A percentile compares a stretch with the other conserved stretches of the same genome.
phyloP scores from a whole-genome alignment of 169 alveolate species.

The Besnoitia besnoiti region DNA sequence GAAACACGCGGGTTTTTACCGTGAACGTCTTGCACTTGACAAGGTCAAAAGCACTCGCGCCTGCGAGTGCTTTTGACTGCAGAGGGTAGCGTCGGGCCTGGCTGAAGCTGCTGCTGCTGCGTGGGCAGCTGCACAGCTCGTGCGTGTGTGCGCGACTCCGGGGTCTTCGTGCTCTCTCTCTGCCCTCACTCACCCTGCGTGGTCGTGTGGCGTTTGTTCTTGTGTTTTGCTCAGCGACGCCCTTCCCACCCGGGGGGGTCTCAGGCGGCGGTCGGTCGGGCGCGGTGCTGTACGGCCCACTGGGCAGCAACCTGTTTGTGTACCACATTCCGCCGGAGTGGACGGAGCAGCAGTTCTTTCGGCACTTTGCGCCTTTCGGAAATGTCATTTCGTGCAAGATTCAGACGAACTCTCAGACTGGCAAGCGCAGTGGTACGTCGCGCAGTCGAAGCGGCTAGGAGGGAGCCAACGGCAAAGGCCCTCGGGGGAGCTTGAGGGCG shows the following conservation, averaged over 20 bases:
- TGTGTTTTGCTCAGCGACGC: not conserved
- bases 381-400: constrained; percentile 72
- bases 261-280: constrained; percentile 72
- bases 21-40: too few species aligned
- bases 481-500: too few species aligned
- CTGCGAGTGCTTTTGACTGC: too few species aligned
- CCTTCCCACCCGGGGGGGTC: not conserved
- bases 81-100: too few species aligned
- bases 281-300: constrained; percentile 83
- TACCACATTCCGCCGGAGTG: constrained; percentile 93
- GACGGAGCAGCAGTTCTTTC: constrained; percentile 84
- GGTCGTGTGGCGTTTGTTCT: not conserved
- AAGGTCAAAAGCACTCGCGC: too few species aligned
- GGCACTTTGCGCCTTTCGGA: constrained; percentile 88
- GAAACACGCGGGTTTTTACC: too few species aligned
- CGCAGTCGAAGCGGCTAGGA: not conserved
- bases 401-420: constrained; percentile 25
- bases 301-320: constrained; percentile 90
- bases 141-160: not conserved
- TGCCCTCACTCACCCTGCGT: not conserved
- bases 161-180: not conserved
- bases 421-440: constrained; percentile 5
- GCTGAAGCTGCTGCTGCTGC: too few species aligned
- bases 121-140: not conserved
- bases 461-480: too few species aligned